Evolutionary conservation across 164 flowering plant genomes (phyloP), one percentile per base, ranked within the genome.

Genomic region (Amborella trichopoda): DNA sequence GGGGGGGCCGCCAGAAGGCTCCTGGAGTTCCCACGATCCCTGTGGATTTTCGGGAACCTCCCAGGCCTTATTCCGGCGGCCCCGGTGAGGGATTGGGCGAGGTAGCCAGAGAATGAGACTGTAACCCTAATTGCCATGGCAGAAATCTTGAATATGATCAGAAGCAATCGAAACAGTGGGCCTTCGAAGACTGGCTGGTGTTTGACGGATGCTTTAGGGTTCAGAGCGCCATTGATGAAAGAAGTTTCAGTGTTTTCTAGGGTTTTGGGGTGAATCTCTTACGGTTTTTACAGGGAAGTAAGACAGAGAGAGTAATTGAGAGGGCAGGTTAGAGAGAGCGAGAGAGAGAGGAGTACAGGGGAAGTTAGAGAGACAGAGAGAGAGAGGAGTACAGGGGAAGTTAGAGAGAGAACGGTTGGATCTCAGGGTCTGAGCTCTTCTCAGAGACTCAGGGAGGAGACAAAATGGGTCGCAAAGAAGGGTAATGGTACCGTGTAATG

Each of bases 71-170:
- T 2, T 2, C 71, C 66, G 58, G 81, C 68, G 17, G 73, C 44
- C 28, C 73, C 58, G 19, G 71, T 71, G 0, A 86, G 27, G 65
- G 55, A 79, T 20, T 73, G 72, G 33, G 78, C 83, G 4, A 78
- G 59, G 54, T 76, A 69, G 66, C 81, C 72, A 49, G 96, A 75
- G 61, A 54, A 78, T 54, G 59, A 37, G 36, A 72, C 50, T 36
- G 96, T 81, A 44, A 62, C 55, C 18, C 81, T 56, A 58, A 87
- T 64, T 59, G 90, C 94, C 90, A 81, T 78, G 46, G 5, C 26
- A 11, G 45, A 55, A 9, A 67, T 12, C 40, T 58, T 33, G 30
- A 68, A 12, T 6, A 75, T 27, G 14, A 12, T 2, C 54, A 55
- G 19, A 25, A 68, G 46, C 76, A 68, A 46, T 14, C 27, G 59